Evolutionary conservation across 495 filamentous ascomycete species (phyloP).

Genomic region (Annulohypoxylon bovei): DNA sequence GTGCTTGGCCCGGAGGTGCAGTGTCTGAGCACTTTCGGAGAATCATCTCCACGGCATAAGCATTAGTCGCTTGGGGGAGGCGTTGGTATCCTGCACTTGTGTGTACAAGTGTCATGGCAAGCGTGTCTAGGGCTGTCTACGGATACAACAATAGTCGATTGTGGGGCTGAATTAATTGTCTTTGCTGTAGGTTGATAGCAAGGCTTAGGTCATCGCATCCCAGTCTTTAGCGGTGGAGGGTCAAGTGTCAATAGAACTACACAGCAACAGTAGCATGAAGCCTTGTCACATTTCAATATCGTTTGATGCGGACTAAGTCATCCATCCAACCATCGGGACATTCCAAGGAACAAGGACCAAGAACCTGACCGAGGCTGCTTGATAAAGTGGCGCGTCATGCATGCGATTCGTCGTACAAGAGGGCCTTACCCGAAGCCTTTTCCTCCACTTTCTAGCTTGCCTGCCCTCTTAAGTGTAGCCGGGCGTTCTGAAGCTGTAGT

Average conservation of each 20-base stretch:
- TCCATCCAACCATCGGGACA: conserved; percentile 24
- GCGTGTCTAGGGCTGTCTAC: background rate
- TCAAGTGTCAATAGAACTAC: conserved; percentile 16
- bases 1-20: background rate
- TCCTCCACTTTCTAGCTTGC: conserved; percentile 32
- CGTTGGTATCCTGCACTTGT: background rate
- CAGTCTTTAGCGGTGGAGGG: conserved; percentile 9
- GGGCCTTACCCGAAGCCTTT: conserved; percentile 43
- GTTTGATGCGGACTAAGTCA: conserved; percentile 30
- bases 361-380: conserved; percentile 37
- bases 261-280: conserved; percentile 28
- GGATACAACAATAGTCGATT: background rate
- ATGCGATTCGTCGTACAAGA: conserved; percentile 34
- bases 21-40: background rate
- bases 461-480: conserved; percentile 30
- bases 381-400: conserved; percentile 39
- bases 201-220: conserved; percentile 31
- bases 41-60: background rate
- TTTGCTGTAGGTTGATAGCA: conserved; percentile 15
- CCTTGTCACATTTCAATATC: conserved; percentile 37
- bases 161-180: conserved; percentile 7
- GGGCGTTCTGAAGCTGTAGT: conserved; percentile 22
- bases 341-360: conserved; percentile 24
- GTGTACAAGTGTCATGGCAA: background rate
- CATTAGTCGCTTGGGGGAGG: conserved; percentile 5